These are phyloP conservation scores for Fusarium nodosum DNA, from an alignment of 2,329 filamentous ascomycete genomes.

Conservation along the genomic window DNA sequence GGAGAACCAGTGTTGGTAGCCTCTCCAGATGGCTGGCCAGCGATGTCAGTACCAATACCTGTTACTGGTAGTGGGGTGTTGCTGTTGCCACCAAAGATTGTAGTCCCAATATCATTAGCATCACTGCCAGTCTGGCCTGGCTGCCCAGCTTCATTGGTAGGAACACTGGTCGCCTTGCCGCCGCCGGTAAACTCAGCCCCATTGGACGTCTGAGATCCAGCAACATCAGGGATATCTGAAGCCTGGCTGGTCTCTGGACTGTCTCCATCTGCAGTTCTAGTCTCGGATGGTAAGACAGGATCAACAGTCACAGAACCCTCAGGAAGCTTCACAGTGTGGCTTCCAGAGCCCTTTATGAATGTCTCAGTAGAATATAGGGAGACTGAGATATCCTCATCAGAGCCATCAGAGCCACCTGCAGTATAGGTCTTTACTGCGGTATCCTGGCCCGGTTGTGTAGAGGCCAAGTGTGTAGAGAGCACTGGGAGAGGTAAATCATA, in stretches of 20 bases:
- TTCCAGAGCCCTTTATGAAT: not conserved
- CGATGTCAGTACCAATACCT: not conserved
- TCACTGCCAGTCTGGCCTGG: not conserved
- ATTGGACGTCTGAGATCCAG: not conserved
- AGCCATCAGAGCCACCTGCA: not conserved
- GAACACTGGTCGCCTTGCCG: not conserved
- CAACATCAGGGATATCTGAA: not conserved
- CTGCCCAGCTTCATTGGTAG: not conserved
- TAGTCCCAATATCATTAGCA: not conserved
- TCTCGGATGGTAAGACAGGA: rapidly evolving
- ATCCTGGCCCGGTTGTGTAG: not conserved
- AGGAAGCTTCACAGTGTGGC: not conserved
- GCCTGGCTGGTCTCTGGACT: not conserved
- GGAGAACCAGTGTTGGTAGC: not conserved
- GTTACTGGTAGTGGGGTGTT: not conserved
- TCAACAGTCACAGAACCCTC: not conserved
- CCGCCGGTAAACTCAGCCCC: not conserved
- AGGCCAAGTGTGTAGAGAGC: not conserved
- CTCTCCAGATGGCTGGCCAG: not conserved
- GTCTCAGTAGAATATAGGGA: not conserved
- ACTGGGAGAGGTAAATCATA: not conserved
- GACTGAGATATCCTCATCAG: not conserved
- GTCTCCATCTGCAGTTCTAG: not conserved
- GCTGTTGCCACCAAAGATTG: not conserved
- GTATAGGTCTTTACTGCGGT: not conserved